Base-by-base conservation (phyloP, 768 basidiomycete genomes). In the Termitomyces sp. region DNA sequence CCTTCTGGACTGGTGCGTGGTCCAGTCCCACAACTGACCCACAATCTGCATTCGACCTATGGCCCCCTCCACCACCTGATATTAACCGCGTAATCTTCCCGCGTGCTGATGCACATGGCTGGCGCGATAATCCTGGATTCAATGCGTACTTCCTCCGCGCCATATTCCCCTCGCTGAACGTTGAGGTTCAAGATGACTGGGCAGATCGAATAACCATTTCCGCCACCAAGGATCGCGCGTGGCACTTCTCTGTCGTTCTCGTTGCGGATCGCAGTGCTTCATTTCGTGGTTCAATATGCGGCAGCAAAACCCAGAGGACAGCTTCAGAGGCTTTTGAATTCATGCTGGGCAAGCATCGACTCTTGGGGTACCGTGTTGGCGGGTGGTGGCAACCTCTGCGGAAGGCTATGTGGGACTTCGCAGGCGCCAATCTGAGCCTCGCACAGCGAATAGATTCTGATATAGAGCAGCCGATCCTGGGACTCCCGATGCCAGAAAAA, bases 341-440 rank as follows among this genome's bases (percentile, higher is more conserved):
- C 57, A 83, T 87, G 78, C 68, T 66, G 32, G 44, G 30, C 13
- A 53, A 56, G 20, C 51, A 69, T 10, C 68, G 71, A 58, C 66
- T 80, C 12, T 65, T 71, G 32, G 79, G 80, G 0, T 64, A 71
- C 5, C 72, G 71, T 40, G 80, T 77, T 6, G 82, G 80, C 30
- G 80, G 79, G 43, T 94, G 90, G 90, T 95, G 91, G 91, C 85
- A 86, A 65, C 83, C 87, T n/a, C 67, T 94, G 22, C 76, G 88
- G 34, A 69, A 79, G 37, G 81, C 81, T 3, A 80, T 93, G 30
- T 80, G 89, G 72, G 75, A 82, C 50, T 92, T 89, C 61, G 85
- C 87, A 0, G 86, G 89, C 2, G 79, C 78, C 2, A 66, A 66
- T 33, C 10, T 36, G 10, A 30, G 16, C 32, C 12, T 20, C 14